Conservation (phyloP, 2,329 filamentous ascomycete species). For the Cyphellophora attinorum region DNA sequence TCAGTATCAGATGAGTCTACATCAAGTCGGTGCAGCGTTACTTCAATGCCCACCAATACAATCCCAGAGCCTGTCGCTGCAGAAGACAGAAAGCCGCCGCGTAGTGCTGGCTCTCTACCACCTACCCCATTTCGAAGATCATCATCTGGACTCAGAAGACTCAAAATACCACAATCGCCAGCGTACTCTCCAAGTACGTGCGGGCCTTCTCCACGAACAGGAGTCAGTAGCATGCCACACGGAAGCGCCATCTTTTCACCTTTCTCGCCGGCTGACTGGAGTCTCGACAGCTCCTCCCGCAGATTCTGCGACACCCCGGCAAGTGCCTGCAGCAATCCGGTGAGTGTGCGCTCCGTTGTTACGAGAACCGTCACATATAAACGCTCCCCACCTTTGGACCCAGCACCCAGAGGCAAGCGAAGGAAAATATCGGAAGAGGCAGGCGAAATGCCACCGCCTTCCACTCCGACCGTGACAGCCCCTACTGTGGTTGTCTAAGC, state of each 20-base stretch:
- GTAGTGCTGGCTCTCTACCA: conserved; percentile 45
- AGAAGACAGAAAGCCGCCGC: conserved; percentile 46
- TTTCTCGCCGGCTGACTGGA: conserved; percentile 73
- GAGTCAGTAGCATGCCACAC: conserved; percentile 25
- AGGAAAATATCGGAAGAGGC: conserved; percentile 49
- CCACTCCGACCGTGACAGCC: conserved; percentile 2
- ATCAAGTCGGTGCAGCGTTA: conserved; percentile 24
- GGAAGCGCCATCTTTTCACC: conserved; percentile 54
- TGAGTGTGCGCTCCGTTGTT: conserved; percentile 76
- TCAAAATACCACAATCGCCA: conserved; percentile 71
- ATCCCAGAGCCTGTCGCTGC: conserved; percentile 40
- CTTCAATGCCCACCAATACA: conserved; percentile 30
- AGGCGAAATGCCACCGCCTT: conserved; percentile 11
- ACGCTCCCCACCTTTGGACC: conserved; percentile 60
- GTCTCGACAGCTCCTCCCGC: conserved; percentile 53
- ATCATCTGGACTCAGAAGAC: conserved; percentile 49
- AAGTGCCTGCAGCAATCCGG: conserved; percentile 52
- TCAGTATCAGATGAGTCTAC: conserved; percentile 31
- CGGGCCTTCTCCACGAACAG: conserved; percentile 59
- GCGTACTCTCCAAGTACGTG: conserved; percentile 50
- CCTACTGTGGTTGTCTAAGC: background rate
- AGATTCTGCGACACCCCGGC: conserved; percentile 52
- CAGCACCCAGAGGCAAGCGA: conserved; percentile 86
- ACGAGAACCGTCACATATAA: conserved; percentile 93
- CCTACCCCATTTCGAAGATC: conserved; percentile 48